Conservation (phyloP, 2,329 filamentous ascomycete genomes). For the Bipolaris bicolor region DNA sequence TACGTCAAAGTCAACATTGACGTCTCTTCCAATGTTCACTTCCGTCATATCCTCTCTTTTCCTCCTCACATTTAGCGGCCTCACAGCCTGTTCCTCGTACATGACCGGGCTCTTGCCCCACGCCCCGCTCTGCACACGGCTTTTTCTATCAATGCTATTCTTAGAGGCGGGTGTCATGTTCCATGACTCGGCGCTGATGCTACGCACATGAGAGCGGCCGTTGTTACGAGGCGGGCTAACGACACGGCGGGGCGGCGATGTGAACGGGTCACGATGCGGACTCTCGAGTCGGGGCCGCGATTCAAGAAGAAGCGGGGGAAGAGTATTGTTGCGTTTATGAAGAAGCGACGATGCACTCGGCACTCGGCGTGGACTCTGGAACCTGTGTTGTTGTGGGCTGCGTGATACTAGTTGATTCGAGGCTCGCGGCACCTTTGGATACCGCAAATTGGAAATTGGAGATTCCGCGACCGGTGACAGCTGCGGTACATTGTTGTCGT, state of each 20-base stretch:
- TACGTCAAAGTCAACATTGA: slow-evolving; percentile 24
- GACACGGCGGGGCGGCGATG: slow-evolving; percentile 13
- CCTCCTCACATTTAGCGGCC: slow-evolving; percentile 36
- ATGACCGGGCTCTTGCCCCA: slow-evolving; percentile 38
- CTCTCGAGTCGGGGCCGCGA: slow-evolving; percentile 26
- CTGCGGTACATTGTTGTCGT: slow-evolving; percentile 24
- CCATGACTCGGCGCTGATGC: slow-evolving; percentile 34
- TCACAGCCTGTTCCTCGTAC: slow-evolving; percentile 31
- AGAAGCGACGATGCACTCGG: slow-evolving; percentile 19
- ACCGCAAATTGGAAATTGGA: slow-evolving; percentile 53
- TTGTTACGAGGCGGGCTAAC: slow-evolving; percentile 28
- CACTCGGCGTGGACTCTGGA: slow-evolving; percentile 18
- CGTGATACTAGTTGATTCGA: slow-evolving; percentile 55
- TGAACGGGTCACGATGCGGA: slow-evolving; percentile 35
- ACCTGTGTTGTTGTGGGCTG: slow-evolving; percentile 13
- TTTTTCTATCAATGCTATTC: slow-evolving; percentile 25
- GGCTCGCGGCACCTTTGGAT: slow-evolving; percentile 57
- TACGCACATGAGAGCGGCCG: slow-evolving; percentile 30
- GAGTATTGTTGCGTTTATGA: slow-evolving; percentile 24
- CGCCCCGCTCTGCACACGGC: slow-evolving; percentile 32
- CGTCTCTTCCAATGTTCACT: slow-evolving; percentile 26
- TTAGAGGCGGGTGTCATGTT: slow-evolving; percentile 23
- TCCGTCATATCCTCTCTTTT: slow-evolving; percentile 25
- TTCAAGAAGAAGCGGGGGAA: slow-evolving; percentile 44
- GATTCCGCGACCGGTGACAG: slow-evolving; percentile 53